Conservation (phyloP, 768 basidiomycete species). For the Trametes maxima region DNA sequence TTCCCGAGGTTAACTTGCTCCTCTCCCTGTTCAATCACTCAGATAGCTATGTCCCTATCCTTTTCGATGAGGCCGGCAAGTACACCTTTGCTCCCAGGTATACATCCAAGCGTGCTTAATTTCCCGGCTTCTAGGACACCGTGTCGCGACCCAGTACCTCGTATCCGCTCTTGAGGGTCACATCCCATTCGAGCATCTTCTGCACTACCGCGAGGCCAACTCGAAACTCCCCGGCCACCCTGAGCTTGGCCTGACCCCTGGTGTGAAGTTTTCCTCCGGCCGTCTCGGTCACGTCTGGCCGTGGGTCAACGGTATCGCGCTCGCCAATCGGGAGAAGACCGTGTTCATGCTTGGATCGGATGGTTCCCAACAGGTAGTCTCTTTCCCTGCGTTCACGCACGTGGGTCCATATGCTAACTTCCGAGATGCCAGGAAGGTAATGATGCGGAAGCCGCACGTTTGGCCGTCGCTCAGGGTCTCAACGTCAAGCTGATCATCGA, state of each 20-base stretch:
- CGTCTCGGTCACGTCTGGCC: constrained; percentile 93
- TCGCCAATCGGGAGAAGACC: constrained; percentile 76
- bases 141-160: constrained; percentile 89
- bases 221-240: constrained; percentile 89
- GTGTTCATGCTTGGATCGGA: constrained; percentile 87
- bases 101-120: constrained; percentile 4
- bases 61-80: constrained; percentile 84
- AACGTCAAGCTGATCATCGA: constrained; percentile 89
- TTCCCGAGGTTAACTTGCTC: constrained; percentile 82
- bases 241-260: constrained; percentile 88
- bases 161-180: constrained; percentile 76
- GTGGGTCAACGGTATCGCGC: constrained; percentile 79
- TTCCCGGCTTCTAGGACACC: constrained; percentile 58
- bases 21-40: constrained; percentile 70
- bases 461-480: constrained; percentile 81
- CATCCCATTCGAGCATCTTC: constrained; percentile 71
- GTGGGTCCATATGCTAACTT: not conserved
- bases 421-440: constrained; percentile 61
- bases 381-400: not conserved
- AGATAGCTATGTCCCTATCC: constrained; percentile 64
- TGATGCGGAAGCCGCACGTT: constrained; percentile 85
- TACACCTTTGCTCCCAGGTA: constrained; percentile 12
- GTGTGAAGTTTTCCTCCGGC: constrained; percentile 92
- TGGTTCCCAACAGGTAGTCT: constrained; percentile 70
- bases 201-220: constrained; percentile 85